Base-by-base conservation (phyloP, 2,329 filamentous ascomycete genomes). In the Talaromyces sp. region DNA sequence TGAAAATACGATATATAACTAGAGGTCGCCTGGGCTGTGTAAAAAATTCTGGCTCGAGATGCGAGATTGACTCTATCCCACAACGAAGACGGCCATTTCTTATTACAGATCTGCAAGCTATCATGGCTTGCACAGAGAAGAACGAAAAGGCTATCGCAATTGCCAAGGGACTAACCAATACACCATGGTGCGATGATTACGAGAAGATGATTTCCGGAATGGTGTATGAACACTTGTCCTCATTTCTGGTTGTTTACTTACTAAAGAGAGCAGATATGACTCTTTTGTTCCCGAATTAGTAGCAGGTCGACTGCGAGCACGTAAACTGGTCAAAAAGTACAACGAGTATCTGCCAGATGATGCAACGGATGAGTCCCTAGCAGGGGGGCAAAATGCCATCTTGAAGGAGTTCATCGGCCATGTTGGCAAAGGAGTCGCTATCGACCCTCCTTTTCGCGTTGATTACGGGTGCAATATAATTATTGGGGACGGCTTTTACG, bases 391-490 rank as follows among this genome's bases (percentile, higher is more conserved):
- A 38, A 49, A 59, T 41, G 24, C 53, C 29, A 41, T 64, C 6
- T 55, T 68, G 24, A 43, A 56, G 2, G 32, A 59, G 26, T 26
- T 66, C 4, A 62, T 67, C 27, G 62, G 64, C 8, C 58, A 19
- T 21, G 49, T 54, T 8, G 62, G 63, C 9, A 54, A 62, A 26
- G 60, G 58, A n/a, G 49, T 61, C 9, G 62, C 62, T 10, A 60
- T 69, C 29, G 64, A 69, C 19, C 59, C 65, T 49, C 64, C 67
- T 0, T 55, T 68, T 13, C 57, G 60, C 17, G 65, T 67, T 6
- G 66, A 68, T 32, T 68, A 68, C 17, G 65, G 67, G 9, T 69
- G 66, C 38, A 67, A 66, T 60, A 58, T 67, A 29, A 64, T 56
- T 13, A 54, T 66, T 41, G 66, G 62, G 3, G 59, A 62, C 10